Evolutionary conservation across 140 eudicot species (phyloP).

Genomic region (Cichorium intybus): DNA sequence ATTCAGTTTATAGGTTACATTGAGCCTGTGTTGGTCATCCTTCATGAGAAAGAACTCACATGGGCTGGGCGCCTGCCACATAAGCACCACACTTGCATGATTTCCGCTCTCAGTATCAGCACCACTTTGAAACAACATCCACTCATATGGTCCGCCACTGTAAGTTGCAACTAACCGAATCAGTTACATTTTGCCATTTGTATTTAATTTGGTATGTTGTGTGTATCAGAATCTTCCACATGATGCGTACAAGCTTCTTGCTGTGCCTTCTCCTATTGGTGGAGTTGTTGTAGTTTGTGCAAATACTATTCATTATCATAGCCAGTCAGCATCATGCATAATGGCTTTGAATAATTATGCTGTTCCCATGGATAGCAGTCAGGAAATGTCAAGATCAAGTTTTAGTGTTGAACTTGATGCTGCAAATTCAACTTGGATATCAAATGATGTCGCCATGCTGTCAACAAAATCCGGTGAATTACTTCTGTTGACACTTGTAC

Average conservation of each 20-base stretch:
- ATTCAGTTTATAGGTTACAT: slow-evolving; percentile 63
- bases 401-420: slow-evolving; percentile 95
- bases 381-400: slow-evolving; percentile 78
- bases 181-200: background rate
- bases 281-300: slow-evolving; percentile 88
- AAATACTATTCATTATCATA: slow-evolving; percentile 91
- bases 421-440: slow-evolving; percentile 93
- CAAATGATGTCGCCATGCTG: slow-evolving; percentile 89
- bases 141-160: slow-evolving; percentile 93
- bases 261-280: slow-evolving; percentile 97
- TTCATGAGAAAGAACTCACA: slow-evolving; percentile 93
- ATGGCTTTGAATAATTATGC: slow-evolving; percentile 89
- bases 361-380: slow-evolving; percentile 79
- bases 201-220: slow-evolving; percentile 1
- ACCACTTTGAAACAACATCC: slow-evolving; percentile 96
- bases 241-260: slow-evolving; percentile 98
- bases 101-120: slow-evolving; percentile 90
- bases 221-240: slow-evolving; percentile 77
- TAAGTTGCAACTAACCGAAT: slow-evolving; percentile 34
- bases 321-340: slow-evolving; percentile 89
- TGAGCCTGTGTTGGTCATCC: slow-evolving; percentile 94
- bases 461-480: slow-evolving; percentile 94
- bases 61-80: slow-evolving; percentile 97
- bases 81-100: slow-evolving; percentile 90
- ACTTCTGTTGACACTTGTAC: slow-evolving; percentile 77